Conservation (phyloP, 2,329 filamentous ascomycete species). For the Aspergillus costaricaensis region DNA sequence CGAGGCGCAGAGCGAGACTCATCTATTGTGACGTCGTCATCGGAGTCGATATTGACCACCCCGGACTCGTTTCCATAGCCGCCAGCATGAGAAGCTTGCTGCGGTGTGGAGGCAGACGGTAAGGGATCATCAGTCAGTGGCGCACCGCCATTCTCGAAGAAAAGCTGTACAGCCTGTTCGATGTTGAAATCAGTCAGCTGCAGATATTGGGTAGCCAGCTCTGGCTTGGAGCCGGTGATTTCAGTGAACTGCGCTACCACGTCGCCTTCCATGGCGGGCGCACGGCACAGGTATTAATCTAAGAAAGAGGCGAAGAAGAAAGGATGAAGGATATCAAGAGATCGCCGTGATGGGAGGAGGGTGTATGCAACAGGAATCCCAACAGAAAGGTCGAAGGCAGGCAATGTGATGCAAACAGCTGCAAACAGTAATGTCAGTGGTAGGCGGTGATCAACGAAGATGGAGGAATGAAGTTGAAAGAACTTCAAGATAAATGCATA, state of each 20-base stretch:
- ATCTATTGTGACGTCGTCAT: conserved; percentile 63
- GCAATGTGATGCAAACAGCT: conserved; percentile 32
- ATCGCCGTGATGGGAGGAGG: conserved; percentile 1
- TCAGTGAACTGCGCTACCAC: conserved; percentile 73
- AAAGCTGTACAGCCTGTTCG: conserved; percentile 84
- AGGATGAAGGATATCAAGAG: conserved; percentile 6
- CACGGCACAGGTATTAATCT: neutral
- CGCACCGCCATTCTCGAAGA: conserved; percentile 79
- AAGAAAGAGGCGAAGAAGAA: neutral
- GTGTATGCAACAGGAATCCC: conserved; percentile 7
- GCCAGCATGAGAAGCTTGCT: conserved; percentile 30
- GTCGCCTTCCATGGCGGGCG: conserved; percentile 65
- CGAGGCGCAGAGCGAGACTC: conserved; percentile 30
- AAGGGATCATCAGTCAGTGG: conserved; percentile 55
- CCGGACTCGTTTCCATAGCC: conserved; percentile 58
- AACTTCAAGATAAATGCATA: neutral
- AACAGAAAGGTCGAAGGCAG: conserved; percentile 4
- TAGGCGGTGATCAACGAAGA: conserved; percentile 7
- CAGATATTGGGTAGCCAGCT: conserved; percentile 79
- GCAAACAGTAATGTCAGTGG: conserved; percentile 26
- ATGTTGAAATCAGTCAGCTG: conserved; percentile 81
- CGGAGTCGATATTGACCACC: conserved; percentile 75
- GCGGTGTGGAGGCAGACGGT: conserved; percentile 31
- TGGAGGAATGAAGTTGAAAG: neutral
- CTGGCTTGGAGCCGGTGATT: conserved; percentile 74